Evolutionary conservation across 441 rosid genomes (phyloP).

Genomic region (Pelargonium fulgidum): DNA sequence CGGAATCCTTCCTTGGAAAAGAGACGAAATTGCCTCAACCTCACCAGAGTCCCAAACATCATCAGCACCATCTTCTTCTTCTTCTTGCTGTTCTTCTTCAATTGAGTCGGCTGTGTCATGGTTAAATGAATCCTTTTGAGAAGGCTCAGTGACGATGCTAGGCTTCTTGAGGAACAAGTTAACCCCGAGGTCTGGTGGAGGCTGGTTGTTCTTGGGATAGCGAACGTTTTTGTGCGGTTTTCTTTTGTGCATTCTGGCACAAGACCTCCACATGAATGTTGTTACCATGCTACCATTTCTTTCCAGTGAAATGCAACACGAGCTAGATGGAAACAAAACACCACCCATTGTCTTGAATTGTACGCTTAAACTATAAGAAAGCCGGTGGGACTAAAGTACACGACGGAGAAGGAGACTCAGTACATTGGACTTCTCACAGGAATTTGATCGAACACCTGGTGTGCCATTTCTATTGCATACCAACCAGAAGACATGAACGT

Average conservation of each 20-base stretch:
- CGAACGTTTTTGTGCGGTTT: slow-evolving; percentile 54
- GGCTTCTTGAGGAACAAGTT: slow-evolving; percentile 68
- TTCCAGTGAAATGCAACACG: not conserved
- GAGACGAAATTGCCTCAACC: slow-evolving; percentile 52
- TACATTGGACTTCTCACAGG: not conserved
- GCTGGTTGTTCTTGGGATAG: slow-evolving; percentile 56
- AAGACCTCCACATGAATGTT: slow-evolving; percentile 23
- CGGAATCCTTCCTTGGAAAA: slow-evolving; percentile 68
- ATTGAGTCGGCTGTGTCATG: slow-evolving; percentile 13
- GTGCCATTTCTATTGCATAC: not conserved
- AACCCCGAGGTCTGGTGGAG: slow-evolving; percentile 79
- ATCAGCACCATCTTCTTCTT: slow-evolving; percentile 6
- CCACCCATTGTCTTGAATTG: slow-evolving; percentile 12
- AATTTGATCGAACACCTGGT: slow-evolving; percentile 27
- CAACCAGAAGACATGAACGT: too few relatives aligned
- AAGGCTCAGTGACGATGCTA: slow-evolving; percentile 16
- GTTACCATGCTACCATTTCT: not conserved
- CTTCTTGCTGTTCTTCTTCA: slow-evolving; percentile 20
- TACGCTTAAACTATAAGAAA: not conserved
- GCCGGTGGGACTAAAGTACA: not conserved
- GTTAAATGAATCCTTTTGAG: slow-evolving; percentile 20
- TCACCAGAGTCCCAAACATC: slow-evolving; percentile 16
- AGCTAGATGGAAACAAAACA: slow-evolving; percentile 13
- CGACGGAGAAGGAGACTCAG: not conserved
- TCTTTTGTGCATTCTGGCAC: slow-evolving; percentile 26